Evolutionary conservation across 352 stramenopile genomes (phyloP).

Genomic region (Albugo laibachii): DNA sequence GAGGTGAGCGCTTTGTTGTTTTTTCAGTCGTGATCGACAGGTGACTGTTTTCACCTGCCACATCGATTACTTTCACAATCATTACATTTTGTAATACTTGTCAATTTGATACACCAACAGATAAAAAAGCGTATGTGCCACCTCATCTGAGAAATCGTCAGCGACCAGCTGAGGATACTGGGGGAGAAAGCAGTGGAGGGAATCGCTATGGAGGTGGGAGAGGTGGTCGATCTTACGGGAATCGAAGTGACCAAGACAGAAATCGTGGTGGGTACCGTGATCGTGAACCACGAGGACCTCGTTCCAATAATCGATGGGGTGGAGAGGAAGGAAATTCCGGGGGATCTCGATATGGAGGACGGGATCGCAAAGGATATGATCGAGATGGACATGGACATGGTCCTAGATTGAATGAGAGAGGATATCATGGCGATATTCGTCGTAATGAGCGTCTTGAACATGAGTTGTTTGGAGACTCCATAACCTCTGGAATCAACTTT

Average conservation of each 20-base stretch:
- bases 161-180: too few relatives aligned
- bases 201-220: too few relatives aligned
- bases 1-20: too few relatives aligned
- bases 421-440: slow-evolving; percentile 91
- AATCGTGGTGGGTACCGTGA: neutral
- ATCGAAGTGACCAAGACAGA: neutral
- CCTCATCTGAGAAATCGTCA: slow-evolving; percentile 21
- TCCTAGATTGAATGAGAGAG: slow-evolving; percentile 82
- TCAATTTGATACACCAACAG: too few relatives aligned
- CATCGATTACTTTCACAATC: too few relatives aligned
- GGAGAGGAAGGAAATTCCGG: neutral
- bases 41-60: too few relatives aligned
- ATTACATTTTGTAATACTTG: too few relatives aligned
- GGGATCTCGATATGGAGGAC: neutral
- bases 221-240: neutral
- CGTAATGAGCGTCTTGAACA: slow-evolving; percentile 84
- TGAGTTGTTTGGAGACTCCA: slow-evolving; percentile 82
- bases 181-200: too few relatives aligned
- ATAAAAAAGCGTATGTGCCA: slow-evolving; percentile 31
- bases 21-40: too few relatives aligned
- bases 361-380: slow-evolving; percentile 13
- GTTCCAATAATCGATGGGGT: neutral
- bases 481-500: slow-evolving; percentile 96
- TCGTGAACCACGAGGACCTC: neutral
- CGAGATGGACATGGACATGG: slow-evolving; percentile 13